Conservation (phyloP, 768 basidiomycete genomes). For the Trametes sanguinea region DNA sequence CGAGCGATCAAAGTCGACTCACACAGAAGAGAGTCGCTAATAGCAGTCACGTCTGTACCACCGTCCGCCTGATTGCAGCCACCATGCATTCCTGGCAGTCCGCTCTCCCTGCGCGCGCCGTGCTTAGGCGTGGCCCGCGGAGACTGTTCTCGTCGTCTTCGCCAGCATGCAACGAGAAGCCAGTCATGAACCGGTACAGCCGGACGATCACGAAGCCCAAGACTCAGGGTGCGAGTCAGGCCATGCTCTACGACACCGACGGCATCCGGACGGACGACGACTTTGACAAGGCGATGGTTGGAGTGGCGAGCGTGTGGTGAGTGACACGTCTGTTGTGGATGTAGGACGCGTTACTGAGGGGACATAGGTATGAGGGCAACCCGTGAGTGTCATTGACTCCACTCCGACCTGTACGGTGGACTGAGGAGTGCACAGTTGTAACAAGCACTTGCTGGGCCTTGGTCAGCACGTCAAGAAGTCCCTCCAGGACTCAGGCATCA, state of each 20-base stretch:
- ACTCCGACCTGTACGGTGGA: neutral
- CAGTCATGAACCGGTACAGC: constrained; percentile 64
- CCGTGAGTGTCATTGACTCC: constrained; percentile 63
- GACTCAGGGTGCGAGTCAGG: constrained; percentile 95
- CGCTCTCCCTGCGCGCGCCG: constrained; percentile 13
- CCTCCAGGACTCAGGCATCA: constrained; percentile 64
- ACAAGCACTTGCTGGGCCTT: constrained; percentile 86
- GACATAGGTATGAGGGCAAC: constrained; percentile 93
- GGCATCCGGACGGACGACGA: constrained; percentile 80
- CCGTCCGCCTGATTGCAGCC: neutral
- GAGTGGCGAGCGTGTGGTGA: constrained; percentile 94
- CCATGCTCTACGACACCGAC: constrained; percentile 99
- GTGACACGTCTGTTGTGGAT: constrained; percentile 31
- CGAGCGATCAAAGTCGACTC: neutral
- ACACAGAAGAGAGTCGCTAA: neutral
- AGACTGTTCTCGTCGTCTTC: constrained; percentile 22
- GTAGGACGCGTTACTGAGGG: constrained; percentile 18
- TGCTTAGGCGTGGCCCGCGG: constrained; percentile 14
- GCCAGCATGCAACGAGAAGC: constrained; percentile 27
- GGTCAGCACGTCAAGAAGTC: constrained; percentile 89
- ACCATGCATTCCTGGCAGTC: constrained; percentile 21
- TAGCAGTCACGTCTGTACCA: neutral
- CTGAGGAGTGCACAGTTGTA: constrained; percentile 65
- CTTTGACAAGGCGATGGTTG: constrained; percentile 96
- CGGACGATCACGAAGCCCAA: constrained; percentile 87